phyloP scores from a whole-genome alignment of 139 green algal species.

The Microglena sp. region DNA sequence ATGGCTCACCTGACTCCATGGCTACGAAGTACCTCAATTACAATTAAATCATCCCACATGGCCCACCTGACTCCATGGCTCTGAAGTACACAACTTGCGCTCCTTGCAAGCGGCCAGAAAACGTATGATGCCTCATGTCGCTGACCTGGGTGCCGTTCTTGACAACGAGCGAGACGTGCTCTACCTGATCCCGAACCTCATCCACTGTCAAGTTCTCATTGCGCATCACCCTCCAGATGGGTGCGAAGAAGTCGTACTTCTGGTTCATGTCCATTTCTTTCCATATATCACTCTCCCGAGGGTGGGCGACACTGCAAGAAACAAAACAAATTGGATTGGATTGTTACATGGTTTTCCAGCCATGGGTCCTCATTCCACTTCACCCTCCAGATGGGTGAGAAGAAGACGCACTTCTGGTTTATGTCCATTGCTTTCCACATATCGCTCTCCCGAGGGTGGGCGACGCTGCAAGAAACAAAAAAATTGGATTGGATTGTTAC shows the following conservation, averaged over 20 bases:
- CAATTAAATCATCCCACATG: too few relatives aligned
- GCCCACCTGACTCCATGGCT: constrained; percentile 16
- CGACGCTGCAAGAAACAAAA: too few relatives aligned
- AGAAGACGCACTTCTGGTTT: not conserved
- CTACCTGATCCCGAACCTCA: constrained; percentile 57
- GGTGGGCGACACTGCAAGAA: constrained; percentile 56
- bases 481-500: too few relatives aligned
- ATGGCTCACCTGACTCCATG: too few relatives aligned
- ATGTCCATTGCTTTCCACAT: not conserved
- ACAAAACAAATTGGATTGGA: not conserved
- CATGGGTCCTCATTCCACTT: too few relatives aligned
- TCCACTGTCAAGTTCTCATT: constrained; percentile 61
- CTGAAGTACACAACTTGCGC: constrained; percentile 71
- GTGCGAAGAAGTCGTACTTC: constrained; percentile 80
- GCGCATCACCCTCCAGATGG: constrained; percentile 83
- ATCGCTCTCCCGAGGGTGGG: not conserved
- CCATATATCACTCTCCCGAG: constrained; percentile 72
- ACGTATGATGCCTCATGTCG: constrained; percentile 66
- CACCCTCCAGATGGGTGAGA: not conserved
- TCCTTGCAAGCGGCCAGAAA: constrained; percentile 16
- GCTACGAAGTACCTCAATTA: too few relatives aligned
- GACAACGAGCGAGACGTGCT: constrained; percentile 63
- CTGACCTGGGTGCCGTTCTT: constrained; percentile 63
- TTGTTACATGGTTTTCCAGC: constrained; percentile 1
- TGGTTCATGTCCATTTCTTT: constrained; percentile 51